Evolutionary conservation across 2,329 filamentous ascomycete species (phyloP).

Genomic region (Aspergillus novofumigatus): DNA sequence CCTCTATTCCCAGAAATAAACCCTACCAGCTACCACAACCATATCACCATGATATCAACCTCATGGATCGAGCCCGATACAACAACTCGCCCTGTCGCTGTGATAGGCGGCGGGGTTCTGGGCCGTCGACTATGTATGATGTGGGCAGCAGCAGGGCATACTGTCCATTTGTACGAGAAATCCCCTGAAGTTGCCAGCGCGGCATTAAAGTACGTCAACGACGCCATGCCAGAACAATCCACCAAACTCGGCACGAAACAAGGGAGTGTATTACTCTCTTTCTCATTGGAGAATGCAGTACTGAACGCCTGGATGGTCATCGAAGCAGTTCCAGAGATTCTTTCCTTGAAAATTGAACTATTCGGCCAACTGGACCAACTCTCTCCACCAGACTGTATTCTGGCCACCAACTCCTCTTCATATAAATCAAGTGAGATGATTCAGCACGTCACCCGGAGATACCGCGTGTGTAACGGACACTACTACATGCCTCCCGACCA

Average conservation of each 20-base stretch:
- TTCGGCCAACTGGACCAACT: slow-evolving; percentile 46
- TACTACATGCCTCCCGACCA: slow-evolving; percentile 47
- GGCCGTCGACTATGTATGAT: slow-evolving; percentile 21
- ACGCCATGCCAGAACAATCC: slow-evolving; percentile 12
- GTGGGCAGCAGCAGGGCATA: slow-evolving; percentile 15
- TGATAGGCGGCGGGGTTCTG: slow-evolving; percentile 18
- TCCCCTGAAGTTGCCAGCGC: background rate
- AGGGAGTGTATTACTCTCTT: background rate
- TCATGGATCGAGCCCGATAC: slow-evolving; percentile 18
- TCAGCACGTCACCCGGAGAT: slow-evolving; percentile 28
- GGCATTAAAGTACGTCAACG: slow-evolving; percentile 12
- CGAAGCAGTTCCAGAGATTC: slow-evolving; percentile 50
- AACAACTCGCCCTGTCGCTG: slow-evolving; percentile 17
- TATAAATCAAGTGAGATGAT: slow-evolving; percentile 51
- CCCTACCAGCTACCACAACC: background rate
- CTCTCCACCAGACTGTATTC: slow-evolving; percentile 44
- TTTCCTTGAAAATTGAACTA: slow-evolving; percentile 46
- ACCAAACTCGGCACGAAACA: slow-evolving; percentile 11
- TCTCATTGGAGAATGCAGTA: slow-evolving; percentile 35
- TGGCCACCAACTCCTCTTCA: slow-evolving; percentile 51
- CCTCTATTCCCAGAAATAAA: background rate
- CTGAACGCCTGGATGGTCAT: slow-evolving; percentile 50
- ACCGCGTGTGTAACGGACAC: slow-evolving; percentile 48
- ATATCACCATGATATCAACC: slow-evolving; percentile 10
- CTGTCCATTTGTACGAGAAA: slow-evolving; percentile 17